These are phyloP conservation scores for Peniophora sp. DNA, from an alignment of 1,284 basidiomycete genomes.

Conservation along the genomic window DNA sequence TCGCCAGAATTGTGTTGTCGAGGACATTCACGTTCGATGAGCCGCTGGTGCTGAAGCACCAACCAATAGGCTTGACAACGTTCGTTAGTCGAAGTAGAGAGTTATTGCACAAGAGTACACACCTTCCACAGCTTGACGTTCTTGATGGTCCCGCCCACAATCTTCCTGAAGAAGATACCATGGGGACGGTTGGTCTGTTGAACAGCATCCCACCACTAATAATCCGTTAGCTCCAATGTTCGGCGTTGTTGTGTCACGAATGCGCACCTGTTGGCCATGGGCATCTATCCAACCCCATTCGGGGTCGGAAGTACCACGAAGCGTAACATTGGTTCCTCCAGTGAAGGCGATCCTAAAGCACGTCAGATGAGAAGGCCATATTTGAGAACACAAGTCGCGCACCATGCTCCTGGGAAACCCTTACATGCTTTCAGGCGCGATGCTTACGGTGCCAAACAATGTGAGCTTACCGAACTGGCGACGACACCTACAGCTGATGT, in stretches of 20 bases:
- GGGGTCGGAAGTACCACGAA: constrained; percentile 44
- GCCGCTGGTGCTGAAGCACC: constrained; percentile 48
- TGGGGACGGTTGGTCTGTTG: constrained; percentile 50
- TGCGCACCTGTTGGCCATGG: constrained; percentile 45
- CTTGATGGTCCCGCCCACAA: constrained; percentile 43
- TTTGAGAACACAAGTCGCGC: constrained; percentile 5
- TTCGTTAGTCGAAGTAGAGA: neutral
- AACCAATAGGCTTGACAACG: constrained; percentile 43
- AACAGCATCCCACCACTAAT: constrained; percentile 52
- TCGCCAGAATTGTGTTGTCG: constrained; percentile 47
- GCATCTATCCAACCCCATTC: constrained; percentile 56
- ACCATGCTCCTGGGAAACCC: constrained; percentile 45
- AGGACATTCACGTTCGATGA: constrained; percentile 41
- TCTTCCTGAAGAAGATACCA: constrained; percentile 44
- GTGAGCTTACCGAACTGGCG: constrained; percentile 27
- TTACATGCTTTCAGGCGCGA: constrained; percentile 13
- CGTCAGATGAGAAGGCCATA: neutral
- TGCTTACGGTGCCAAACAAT: neutral
- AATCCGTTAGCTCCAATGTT: neutral
- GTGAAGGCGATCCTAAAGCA: constrained; percentile 39
- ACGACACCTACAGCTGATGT: constrained; percentile 6
- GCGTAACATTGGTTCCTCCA: constrained; percentile 49
- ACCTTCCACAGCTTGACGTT: constrained; percentile 59
- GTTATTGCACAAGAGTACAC: neutral
- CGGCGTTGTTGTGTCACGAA: neutral